phyloP scores from a whole-genome alignment of 495 filamentous ascomycete species.

The Achaetomiella virescens region DNA sequence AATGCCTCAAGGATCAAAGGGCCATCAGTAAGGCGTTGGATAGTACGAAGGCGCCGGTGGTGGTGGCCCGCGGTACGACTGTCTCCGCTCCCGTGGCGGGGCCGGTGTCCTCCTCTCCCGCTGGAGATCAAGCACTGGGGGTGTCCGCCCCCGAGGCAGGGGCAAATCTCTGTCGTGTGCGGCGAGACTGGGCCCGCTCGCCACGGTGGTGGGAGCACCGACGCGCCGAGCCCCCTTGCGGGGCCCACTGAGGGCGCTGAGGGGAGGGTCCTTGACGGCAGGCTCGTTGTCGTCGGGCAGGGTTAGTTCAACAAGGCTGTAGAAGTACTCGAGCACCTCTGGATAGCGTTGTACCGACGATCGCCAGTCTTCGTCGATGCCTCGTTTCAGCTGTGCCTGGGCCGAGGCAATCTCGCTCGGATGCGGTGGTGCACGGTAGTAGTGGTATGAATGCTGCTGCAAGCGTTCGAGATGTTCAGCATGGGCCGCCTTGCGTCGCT shows the following conservation, averaged over 20 bases:
- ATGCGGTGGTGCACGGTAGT: slow-evolving; percentile 48
- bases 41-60: slow-evolving; percentile 25
- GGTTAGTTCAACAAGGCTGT: slow-evolving; percentile 54
- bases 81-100: slow-evolving; percentile 20
- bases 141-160: slow-evolving; percentile 26
- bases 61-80: slow-evolving; percentile 21
- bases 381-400: slow-evolving; percentile 55
- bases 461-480: slow-evolving; percentile 50
- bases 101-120: slow-evolving; percentile 31
- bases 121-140: slow-evolving; percentile 28
- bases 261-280: slow-evolving; percentile 49
- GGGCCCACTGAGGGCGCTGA: slow-evolving; percentile 45
- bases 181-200: slow-evolving; percentile 28
- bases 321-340: slow-evolving; percentile 69
- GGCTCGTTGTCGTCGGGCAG: slow-evolving; percentile 50
- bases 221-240: slow-evolving; percentile 34
- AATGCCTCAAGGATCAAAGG: background rate
- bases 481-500: slow-evolving; percentile 54
- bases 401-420: slow-evolving; percentile 53
- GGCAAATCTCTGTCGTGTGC: slow-evolving; percentile 26
- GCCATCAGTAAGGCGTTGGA: slow-evolving; percentile 9
- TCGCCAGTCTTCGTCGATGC: slow-evolving; percentile 70
- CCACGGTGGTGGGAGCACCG: slow-evolving; percentile 22
- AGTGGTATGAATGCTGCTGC: slow-evolving; percentile 51
- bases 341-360: slow-evolving; percentile 62